Evolutionary conservation across 805 yeast species (phyloP).

Genomic region (Tetrapisispora nanseiensis): DNA sequence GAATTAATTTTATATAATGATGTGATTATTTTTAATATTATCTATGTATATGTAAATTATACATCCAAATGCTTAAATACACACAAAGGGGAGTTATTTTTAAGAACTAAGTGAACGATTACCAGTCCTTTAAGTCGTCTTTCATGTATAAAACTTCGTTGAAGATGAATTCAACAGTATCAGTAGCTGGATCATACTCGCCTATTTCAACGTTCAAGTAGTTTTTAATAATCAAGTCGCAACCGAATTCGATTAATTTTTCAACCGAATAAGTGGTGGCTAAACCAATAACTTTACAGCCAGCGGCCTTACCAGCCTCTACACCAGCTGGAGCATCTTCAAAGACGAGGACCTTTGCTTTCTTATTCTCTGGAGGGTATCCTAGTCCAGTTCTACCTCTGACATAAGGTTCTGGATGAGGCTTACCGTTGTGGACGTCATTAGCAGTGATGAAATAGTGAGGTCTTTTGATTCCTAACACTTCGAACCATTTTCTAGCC

Average conservation of each 20-base stretch:
- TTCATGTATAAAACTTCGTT: constrained; percentile 32
- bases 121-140: constrained; percentile 30
- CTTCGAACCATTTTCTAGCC: constrained; percentile 71
- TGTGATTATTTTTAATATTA: no score
- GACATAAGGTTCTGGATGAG: constrained; percentile 76
- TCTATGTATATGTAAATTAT: no score
- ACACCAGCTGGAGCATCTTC: constrained; percentile 91
- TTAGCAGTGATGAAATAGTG: constrained; percentile 75
- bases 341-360: constrained; percentile 50
- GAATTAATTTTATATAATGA: no score
- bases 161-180: constrained; percentile 31
- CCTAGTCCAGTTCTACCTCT: constrained; percentile 39
- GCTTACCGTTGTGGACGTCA: constrained; percentile 71
- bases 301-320: constrained; percentile 73
- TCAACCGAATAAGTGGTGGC: constrained; percentile 69
- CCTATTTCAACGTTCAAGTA: constrained; percentile 52
- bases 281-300: constrained; percentile 74
- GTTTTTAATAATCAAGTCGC: constrained; percentile 72
- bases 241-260: constrained; percentile 64
- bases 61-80: no score
- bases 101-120: no score
- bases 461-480: constrained; percentile 54
- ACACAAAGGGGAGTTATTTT: no score
- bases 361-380: constrained; percentile 29
- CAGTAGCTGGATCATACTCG: constrained; percentile 38